Percentiles rank a stretch among this genome's conserved stretches.
These are phyloP conservation scores for Leptographium lundbergii DNA, from an alignment of 2,329 filamentous ascomycete species.

Conservation along the genomic window DNA sequence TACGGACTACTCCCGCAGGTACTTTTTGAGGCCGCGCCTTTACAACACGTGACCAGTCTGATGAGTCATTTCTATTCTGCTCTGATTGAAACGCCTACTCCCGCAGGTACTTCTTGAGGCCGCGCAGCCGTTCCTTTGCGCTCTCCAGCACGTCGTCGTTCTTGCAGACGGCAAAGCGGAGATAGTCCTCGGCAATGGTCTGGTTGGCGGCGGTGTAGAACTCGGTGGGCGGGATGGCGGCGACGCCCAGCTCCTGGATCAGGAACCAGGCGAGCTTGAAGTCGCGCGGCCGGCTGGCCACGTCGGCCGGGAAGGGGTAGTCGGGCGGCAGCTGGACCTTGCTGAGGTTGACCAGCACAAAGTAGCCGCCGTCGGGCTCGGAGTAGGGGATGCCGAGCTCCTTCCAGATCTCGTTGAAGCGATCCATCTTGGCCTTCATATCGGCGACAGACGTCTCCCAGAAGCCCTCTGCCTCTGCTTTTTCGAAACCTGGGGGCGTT, in stretches of 20 bases:
- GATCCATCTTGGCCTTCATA: conserved; percentile 80
- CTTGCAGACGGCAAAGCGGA: conserved; percentile 95
- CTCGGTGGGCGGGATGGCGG: conserved; percentile 90
- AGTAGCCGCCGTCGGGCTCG: conserved; percentile 93
- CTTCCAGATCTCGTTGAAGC: conserved; percentile 71
- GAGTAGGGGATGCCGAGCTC: conserved; percentile 72
- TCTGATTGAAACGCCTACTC: not conserved
- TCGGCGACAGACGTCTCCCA: conserved; percentile 74
- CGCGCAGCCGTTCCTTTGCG: conserved; percentile 63
- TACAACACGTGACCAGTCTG: too few relatives aligned
- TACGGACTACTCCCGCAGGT: too few relatives aligned
- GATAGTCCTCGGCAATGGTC: conserved; percentile 80
- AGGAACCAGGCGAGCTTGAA: conserved; percentile 95
- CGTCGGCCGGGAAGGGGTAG: conserved; percentile 83
- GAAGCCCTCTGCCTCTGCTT: conserved; percentile 74
- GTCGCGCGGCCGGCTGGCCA: conserved; percentile 74
- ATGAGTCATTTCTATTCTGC: not conserved
- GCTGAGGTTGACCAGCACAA: conserved; percentile 85
- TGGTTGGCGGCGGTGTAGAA: conserved; percentile 85
- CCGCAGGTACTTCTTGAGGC: conserved; percentile 57
- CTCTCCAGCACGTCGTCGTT: conserved; percentile 71
- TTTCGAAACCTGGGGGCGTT: conserved; percentile 52
- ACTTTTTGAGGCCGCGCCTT: too few relatives aligned
- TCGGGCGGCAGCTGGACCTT: conserved; percentile 73
- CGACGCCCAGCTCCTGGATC: conserved; percentile 91